These are phyloP conservation scores for Gossypium trilobum DNA, from an alignment of 441 rosid species.

Conservation along the genomic window DNA sequence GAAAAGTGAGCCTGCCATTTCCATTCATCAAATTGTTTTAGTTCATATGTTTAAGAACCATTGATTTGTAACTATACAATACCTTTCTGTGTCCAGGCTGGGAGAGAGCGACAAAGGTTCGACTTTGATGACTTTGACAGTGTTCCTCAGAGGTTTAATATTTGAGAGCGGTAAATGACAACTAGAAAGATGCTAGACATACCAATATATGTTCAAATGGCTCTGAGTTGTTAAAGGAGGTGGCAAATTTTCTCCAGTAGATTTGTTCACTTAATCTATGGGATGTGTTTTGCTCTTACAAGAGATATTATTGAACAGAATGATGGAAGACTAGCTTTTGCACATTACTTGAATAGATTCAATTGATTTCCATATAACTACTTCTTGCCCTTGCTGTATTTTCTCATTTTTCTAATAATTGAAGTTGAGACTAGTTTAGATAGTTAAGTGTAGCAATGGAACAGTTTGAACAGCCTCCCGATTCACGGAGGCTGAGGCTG, in stretches of 20 bases:
- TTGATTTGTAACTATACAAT: slow-evolving; percentile 10
- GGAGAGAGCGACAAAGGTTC: slow-evolving; percentile 77
- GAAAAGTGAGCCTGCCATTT: slow-evolving; percentile 43
- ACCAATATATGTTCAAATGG: slow-evolving; percentile 1
- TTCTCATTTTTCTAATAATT: neutral
- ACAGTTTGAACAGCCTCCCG: neutral
- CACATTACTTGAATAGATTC: neutral
- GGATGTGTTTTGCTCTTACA: neutral
- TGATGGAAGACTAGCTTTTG: neutral
- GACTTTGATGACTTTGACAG: slow-evolving; percentile 84
- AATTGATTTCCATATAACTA: neutral
- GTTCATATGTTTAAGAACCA: neutral
- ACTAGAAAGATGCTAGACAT: slow-evolving; percentile 4
- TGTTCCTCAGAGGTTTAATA: slow-evolving; percentile 83
- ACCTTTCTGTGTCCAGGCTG: slow-evolving; percentile 39
- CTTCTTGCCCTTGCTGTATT: neutral
- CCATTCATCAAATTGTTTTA: neutral
- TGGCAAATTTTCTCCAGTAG: slow-evolving; percentile 9
- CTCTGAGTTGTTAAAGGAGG: slow-evolving; percentile 13
- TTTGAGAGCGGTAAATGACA: slow-evolving; percentile 30
- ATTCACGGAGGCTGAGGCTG: neutral
- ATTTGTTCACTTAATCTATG: slow-evolving; percentile 6
- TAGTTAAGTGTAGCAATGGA: neutral
- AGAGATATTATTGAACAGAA: neutral
- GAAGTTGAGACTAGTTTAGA: neutral